Base-by-base conservation (phyloP, 441 rosid species). In the Arabidopsis hybrid region DNA sequence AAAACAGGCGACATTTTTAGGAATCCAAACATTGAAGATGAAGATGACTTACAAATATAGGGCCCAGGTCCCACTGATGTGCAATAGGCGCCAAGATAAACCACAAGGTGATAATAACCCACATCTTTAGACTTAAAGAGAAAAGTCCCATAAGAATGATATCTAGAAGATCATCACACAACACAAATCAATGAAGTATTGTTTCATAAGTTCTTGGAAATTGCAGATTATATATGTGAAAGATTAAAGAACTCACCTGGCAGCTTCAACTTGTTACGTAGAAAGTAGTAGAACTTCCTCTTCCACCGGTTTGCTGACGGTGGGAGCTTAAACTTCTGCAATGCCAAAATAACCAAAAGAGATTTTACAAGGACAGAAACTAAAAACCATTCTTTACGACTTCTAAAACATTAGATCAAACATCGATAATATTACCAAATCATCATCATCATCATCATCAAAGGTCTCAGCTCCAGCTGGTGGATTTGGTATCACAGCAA, bases 61-160 rank as follows among this genome's bases (percentile, higher is more conserved):
- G 97, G 68, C 98, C 98, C n/a, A 93, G 85, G 49, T 91, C 88
- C 94, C 87, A 93, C 59, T 79, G 83, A 75, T 87, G 85, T 60
- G 97, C 98, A 71, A 93, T 63, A 67, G 95, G 98, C 67, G 98
- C 97, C 72, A 93, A 71, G 72, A 80, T 69, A 84, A 93, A 93
- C 98, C 97, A 91, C 73, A 84, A 73, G 74, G 83, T 67, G 55
- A 87, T 84, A 62, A 84, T 75, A 76, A 46, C 70, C 94, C 92
- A 93, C 60, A 67, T 72, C 84, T 89, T 93, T 34, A 83, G 82
- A 77, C 89, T 74, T 62, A 87, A 78, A 65, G 96, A 86, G 85
- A 89, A 93, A 49, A 87, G 60, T 67, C 83, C 97, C 89, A 87
- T 83, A 82, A 91, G 82, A 76, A 93, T 78, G 78, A 93, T 83